Evolutionary conservation across 169 alveolate genomes (phyloP), one percentile per base, ranked within the genome.

Genomic region (Plasmodium berghei): DNA sequence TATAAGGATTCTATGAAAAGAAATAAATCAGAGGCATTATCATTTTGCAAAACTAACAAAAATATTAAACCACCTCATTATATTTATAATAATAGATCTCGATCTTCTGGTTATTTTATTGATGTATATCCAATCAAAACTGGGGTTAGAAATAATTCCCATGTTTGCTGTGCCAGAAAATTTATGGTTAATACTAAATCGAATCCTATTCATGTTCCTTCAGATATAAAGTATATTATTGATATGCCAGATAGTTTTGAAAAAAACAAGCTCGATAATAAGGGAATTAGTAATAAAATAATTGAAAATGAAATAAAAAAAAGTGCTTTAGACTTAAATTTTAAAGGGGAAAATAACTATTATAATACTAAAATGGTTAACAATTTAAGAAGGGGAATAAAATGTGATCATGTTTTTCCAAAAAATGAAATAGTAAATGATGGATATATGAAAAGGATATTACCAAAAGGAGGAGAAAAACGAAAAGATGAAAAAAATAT

Each of bases 1-100:
- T 16, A 75, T 63, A 55, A 12, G 1, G 64, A 62, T 40, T 46
- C 55, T 75, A 22, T 61, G 16, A 75, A 69, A 55, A 61, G 88
- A 46, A 28, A 75, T 48, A 75, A 75, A 45, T 75, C 88, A 54
- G 24, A 69, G 6, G 58, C 46, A n/a, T 72, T 66, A 46, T n/a
- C n/a, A 20, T 34, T 14, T 18, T 63, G 46, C 5, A 26, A 9
- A 24, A 24, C 48, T 14, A 75, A 75, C 12, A 12, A 34, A 9
- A 20, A 48, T 22, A 28, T 28, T 16, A 34, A 52, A n/a, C 9
- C 45, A 6, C 75, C 45, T 12, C n/a, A 34, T 10, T 42, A 24
- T 67, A 34, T 34, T 34, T 34, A 24, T 56, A 56, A 56, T 56
- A 62, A 62, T 24, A 24, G 52, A 63, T 63, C 72, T 12, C 5